These are phyloP conservation scores for Sphaerostilbella broomeana DNA, from an alignment of 2,329 filamentous ascomycete species.

Conservation along the genomic window DNA sequence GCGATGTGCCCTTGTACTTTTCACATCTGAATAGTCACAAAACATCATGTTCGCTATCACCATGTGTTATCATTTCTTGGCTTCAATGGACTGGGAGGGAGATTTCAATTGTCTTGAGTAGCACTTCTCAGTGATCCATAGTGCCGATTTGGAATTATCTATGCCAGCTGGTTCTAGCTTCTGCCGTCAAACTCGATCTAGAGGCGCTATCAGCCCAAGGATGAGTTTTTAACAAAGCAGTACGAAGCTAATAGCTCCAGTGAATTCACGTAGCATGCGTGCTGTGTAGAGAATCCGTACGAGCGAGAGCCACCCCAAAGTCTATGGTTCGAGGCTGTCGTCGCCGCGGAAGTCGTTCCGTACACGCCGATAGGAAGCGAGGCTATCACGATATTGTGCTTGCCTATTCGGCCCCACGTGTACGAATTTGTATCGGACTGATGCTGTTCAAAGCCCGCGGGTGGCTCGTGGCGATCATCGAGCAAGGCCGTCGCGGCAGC, in stretches of 20 bases:
- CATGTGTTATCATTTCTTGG: slow-evolving; percentile 32
- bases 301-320: too few species aligned
- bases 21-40: slow-evolving; percentile 34
- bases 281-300: too few species aligned
- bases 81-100: slow-evolving; percentile 31
- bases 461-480: slow-evolving; percentile 16
- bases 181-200: too few species aligned
- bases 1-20: slow-evolving; percentile 33
- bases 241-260: too few species aligned
- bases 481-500: slow-evolving; percentile 22
- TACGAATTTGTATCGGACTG: slow-evolving; percentile 21
- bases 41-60: slow-evolving; percentile 32
- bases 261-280: too few species aligned
- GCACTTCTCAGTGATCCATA: slow-evolving; percentile 33
- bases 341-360: slow-evolving; percentile 14
- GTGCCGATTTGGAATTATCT: slow-evolving; percentile 34
- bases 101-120: slow-evolving; percentile 32
- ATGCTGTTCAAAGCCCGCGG: slow-evolving; percentile 10
- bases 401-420: slow-evolving; percentile 19
- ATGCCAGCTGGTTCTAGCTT: too few species aligned
- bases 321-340: slow-evolving; percentile 9
- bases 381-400: slow-evolving; percentile 22
- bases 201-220: too few species aligned
- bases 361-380: slow-evolving; percentile 17
- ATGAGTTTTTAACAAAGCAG: too few species aligned